Evolutionary conservation across 1,284 basidiomycete genomes (phyloP).

Genomic region (Ustilago lituana): DNA sequence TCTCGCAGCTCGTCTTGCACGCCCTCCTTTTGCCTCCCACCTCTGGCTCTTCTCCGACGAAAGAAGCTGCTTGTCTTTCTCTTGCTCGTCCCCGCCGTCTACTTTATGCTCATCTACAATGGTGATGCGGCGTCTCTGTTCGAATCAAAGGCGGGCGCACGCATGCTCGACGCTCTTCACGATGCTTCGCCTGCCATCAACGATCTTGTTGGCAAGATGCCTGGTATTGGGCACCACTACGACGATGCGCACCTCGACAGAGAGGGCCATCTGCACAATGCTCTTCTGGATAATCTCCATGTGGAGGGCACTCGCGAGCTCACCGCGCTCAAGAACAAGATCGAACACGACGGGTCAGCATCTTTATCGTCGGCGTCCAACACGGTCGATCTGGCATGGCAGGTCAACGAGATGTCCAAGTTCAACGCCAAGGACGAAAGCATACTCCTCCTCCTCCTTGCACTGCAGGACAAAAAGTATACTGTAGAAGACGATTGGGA

Average conservation of each 20-base stretch:
- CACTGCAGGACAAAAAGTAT: slow-evolving; percentile 22
- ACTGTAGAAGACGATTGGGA: slow-evolving; percentile 32
- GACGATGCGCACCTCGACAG: slow-evolving; percentile 26
- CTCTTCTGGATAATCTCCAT: slow-evolving; percentile 27
- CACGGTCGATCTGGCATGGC: slow-evolving; percentile 6
- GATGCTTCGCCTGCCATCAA: slow-evolving; percentile 32
- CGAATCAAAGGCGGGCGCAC: slow-evolving; percentile 11
- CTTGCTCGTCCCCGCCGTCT: slow-evolving; percentile 21
- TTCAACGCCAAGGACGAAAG: slow-evolving; percentile 28
- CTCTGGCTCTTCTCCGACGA: slow-evolving; percentile 33
- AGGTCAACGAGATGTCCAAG: slow-evolving; percentile 27
- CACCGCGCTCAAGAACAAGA: slow-evolving; percentile 14
- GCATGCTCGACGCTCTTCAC: slow-evolving; percentile 26
- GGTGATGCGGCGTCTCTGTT: slow-evolving; percentile 12
- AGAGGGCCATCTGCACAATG: slow-evolving; percentile 32
- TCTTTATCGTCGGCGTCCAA: background rate
- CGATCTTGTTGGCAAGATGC: slow-evolving; percentile 23
- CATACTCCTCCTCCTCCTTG: slow-evolving; percentile 33
- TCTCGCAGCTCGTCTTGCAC: slow-evolving; percentile 8
- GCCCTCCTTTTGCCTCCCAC: slow-evolving; percentile 24
- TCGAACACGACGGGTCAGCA: slow-evolving; percentile 13
- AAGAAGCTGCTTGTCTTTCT: slow-evolving; percentile 23
- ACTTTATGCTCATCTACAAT: slow-evolving; percentile 28
- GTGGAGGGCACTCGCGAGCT: slow-evolving; percentile 25
- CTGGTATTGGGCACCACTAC: slow-evolving; percentile 9